These are phyloP conservation scores for Botrytis tulipae DNA, from an alignment of 2,329 filamentous ascomycete species.

Conservation along the genomic window DNA sequence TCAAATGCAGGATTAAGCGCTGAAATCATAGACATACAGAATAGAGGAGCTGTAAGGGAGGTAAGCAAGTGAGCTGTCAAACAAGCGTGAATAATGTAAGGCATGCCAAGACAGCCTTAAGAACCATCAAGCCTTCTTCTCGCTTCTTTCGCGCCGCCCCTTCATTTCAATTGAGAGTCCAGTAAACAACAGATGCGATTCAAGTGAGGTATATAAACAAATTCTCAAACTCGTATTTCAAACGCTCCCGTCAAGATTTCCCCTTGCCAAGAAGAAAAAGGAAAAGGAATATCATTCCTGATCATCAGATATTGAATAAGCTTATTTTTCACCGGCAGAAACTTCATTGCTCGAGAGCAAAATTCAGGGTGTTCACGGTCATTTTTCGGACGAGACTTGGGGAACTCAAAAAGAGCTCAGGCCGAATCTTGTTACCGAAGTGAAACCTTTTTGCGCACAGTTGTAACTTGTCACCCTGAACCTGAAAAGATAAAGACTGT, in stretches of 20 bases:
- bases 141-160: slow-evolving; percentile 12
- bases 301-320: slow-evolving; percentile 3
- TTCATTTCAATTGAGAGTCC: not conserved
- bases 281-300: not conserved
- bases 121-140: not conserved
- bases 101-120: not conserved
- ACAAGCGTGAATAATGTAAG: not conserved
- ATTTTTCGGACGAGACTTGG: not conserved
- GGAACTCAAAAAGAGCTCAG: not conserved
- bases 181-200: not conserved
- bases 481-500: not conserved
- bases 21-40: not conserved
- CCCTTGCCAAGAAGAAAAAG: slow-evolving; percentile 1
- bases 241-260: not conserved
- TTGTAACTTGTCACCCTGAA: not conserved
- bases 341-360: not conserved
- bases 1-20: not conserved
- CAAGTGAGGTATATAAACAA: not conserved
- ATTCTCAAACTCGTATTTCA: not conserved
- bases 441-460: slow-evolving; percentile 2
- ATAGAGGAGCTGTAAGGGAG: not conserved
- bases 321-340: not conserved
- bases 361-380: not conserved
- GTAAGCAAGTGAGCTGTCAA: slow-evolving; percentile 6
- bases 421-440: slow-evolving; percentile 3